Base-by-base conservation (phyloP, 495 filamentous ascomycete genomes). In the Trichoderma parareesei region DNA sequence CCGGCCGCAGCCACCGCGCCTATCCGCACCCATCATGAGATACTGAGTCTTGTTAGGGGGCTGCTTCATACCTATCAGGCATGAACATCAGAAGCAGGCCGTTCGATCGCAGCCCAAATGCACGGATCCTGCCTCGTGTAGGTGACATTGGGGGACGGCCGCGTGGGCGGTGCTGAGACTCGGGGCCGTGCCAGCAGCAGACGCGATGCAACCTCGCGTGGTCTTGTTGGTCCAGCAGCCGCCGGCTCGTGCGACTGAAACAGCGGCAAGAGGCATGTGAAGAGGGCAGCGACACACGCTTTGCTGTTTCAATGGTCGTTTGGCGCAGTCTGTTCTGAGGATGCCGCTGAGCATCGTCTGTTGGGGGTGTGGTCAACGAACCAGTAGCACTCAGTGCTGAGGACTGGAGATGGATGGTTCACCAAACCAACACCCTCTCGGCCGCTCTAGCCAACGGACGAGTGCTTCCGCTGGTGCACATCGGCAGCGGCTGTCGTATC, bases 171-270 rank as follows among this genome's bases (percentile, higher is more conserved):
- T 57, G 27, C 33, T 57, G 53, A 57, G 53, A 57, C 53, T 57
- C 53, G 27, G 53, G 53, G 27, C 20, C 27, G 27, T 27, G 27
- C 27, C 27, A 27, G 27, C 27, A 27, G 4, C 27, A 8, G 53
- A 11, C 53, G 20, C 20, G 37, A 14, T n/a, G 20, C 10, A 5
- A 37, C 53, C 10, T 57, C 14, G 53, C 9, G 18, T 49, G 20
- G 53, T 57, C 27, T 37, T 57, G 53, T 57, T 57, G 53, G 53
- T 35, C 11, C 53, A 57, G 27, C 53, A 57, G 53, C 53, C 53
- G 53, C 53, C 53, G 53, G 46, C 27, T 35, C 20, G 53, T 57
- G 53, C 27, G 53, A 57, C 53, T 37, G 53, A 57, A 33, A 57
- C 53, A 27, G 53, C 53, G 53, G 20, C 27, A 14, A 37, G 53